These are phyloP conservation scores for Sicyos baderoa DNA, from an alignment of 306 rosid species.

Conservation along the genomic window DNA sequence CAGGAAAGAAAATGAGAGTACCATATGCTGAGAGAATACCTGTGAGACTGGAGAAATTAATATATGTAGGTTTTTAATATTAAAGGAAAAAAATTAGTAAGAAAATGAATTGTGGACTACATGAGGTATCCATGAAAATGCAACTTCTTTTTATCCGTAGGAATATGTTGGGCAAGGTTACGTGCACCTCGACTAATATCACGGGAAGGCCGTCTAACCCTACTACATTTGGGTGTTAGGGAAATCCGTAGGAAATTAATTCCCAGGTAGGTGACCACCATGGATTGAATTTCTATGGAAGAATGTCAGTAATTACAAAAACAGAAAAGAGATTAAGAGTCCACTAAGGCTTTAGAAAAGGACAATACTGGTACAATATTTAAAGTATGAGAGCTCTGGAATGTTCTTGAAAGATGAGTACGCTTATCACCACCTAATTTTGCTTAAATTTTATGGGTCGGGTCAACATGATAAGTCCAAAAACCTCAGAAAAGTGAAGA, in stretches of 20 bases:
- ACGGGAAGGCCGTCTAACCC: too few relatives aligned
- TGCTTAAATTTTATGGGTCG: neutral
- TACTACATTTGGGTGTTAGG: too few relatives aligned
- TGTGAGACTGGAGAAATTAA: conserved; percentile 25
- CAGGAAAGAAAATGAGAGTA: conserved; percentile 66
- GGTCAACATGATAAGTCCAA: neutral
- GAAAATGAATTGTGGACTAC: neutral
- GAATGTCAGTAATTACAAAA: neutral
- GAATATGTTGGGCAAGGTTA: too few relatives aligned
- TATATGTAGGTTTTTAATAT: neutral
- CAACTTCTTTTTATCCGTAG: too few relatives aligned
- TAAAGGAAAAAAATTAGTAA: neutral
- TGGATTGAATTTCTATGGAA: neutral
- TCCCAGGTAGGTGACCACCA: too few relatives aligned
- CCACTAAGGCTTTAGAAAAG: conserved; percentile 4
- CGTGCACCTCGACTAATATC: too few relatives aligned
- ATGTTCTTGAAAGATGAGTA: neutral
- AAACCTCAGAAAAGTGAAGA: neutral
- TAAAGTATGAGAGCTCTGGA: neutral
- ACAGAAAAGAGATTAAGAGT: neutral
- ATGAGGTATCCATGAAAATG: neutral
- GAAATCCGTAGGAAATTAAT: too few relatives aligned
- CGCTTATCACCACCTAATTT: conserved; percentile 1
- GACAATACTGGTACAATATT: neutral
- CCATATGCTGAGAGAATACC: conserved; percentile 91